Evolutionary conservation across 1,284 basidiomycete species (phyloP).

Genomic region (Hemileccinum hortonii): DNA sequence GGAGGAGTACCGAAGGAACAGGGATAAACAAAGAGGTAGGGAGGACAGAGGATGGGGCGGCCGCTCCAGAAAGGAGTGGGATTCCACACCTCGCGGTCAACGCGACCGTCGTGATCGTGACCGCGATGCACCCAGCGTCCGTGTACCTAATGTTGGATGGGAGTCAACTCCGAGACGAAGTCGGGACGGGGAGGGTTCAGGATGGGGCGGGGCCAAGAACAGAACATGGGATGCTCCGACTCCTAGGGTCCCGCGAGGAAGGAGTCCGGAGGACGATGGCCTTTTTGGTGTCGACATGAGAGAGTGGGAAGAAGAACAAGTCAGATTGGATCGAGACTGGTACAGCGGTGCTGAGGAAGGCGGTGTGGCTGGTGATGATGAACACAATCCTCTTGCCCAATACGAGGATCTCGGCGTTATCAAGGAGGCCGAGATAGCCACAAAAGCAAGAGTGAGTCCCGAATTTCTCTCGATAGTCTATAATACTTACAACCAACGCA

Average conservation of each 20-base stretch:
- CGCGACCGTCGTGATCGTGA: constrained; percentile 58
- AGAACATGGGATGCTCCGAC: constrained; percentile 86
- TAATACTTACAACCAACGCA: constrained; percentile 26
- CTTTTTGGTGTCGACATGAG: constrained; percentile 62
- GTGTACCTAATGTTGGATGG: constrained; percentile 87
- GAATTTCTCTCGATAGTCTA: not conserved
- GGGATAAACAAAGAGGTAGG: constrained; percentile 66
- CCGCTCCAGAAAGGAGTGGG: constrained; percentile 48
- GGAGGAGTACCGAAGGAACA: constrained; percentile 71
- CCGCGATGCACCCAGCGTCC: constrained; percentile 78
- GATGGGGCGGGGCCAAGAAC: constrained; percentile 59
- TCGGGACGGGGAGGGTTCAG: constrained; percentile 48
- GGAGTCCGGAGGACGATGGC: constrained; percentile 63
- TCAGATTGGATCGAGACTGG: constrained; percentile 89
- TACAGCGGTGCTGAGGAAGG: constrained; percentile 89
- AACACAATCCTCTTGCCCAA: constrained; percentile 89
- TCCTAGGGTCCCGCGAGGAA: constrained; percentile 63
- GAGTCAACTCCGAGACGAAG: constrained; percentile 78
- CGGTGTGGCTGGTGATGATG: constrained; percentile 82
- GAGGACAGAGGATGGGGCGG: constrained; percentile 35
- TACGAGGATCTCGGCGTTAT: constrained; percentile 78
- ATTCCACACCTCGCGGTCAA: constrained; percentile 69
- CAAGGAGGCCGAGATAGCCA: constrained; percentile 78
- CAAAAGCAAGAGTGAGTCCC: constrained; percentile 66
- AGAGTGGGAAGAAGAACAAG: constrained; percentile 96